Evolutionary conservation across 1,139 yeast species (phyloP).

Genomic region (Yamadazyma spencermartinsiae): DNA sequence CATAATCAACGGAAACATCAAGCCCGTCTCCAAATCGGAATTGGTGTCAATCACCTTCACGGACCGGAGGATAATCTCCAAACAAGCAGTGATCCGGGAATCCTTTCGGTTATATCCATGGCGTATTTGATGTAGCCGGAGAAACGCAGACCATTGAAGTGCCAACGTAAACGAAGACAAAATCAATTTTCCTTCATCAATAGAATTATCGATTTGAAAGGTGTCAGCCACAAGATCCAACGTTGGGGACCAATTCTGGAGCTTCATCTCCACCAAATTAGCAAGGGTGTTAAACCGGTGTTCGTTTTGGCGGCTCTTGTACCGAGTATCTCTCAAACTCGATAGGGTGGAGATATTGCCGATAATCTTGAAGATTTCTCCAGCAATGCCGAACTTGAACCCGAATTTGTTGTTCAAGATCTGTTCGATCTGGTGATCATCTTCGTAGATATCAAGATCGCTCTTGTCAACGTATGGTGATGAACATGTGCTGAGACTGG

Average conservation of each 20-base stretch:
- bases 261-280: conserved; percentile 20
- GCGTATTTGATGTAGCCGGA: conserved; percentile 21
- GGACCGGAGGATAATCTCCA: conserved; percentile 17
- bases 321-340: conserved; percentile 16
- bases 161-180: conserved; percentile 20
- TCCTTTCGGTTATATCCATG: conserved; percentile 21
- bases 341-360: conserved; percentile 24
- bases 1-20: conserved; percentile 24
- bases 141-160: conserved; percentile 23
- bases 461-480: conserved; percentile 18
- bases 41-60: conserved; percentile 16
- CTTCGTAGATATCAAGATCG: conserved; percentile 13
- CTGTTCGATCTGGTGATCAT: conserved; percentile 18
- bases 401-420: conserved; percentile 22
- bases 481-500: conserved; percentile 22
- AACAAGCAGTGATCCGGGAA: conserved; percentile 19
- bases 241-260: conserved; percentile 22
- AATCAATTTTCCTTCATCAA: conserved; percentile 11
- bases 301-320: conserved; percentile 15
- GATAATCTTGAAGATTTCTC: conserved; percentile 22
- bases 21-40: conserved; percentile 20
- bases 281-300: conserved; percentile 19
- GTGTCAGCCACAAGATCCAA: conserved; percentile 11
- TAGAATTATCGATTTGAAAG: conserved; percentile 11
- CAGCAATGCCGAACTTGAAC: conserved; percentile 23